Evolutionary conservation across 2,329 filamentous ascomycete genomes (phyloP), one percentile per base, ranked within the genome.

Genomic region (Fusarium sp.): DNA sequence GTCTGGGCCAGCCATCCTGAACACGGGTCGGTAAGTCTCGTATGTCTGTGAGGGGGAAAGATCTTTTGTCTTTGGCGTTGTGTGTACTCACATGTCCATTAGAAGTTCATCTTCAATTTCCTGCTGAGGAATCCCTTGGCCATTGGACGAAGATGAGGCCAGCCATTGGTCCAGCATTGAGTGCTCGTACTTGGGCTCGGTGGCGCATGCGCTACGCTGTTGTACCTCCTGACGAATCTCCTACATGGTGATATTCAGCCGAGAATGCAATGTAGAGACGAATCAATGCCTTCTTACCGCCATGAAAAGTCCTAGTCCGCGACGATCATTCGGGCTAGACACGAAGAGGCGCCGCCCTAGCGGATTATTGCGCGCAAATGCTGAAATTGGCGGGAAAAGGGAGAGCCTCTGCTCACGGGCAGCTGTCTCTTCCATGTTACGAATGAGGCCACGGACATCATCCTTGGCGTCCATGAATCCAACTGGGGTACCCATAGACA

Each of bases 341-440:
- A 57, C 52, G 14, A 57, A 57, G 52, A 57, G 52, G 52, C 27
- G 52, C 4, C 29, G 52, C 52, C 52, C 52, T 2, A 57, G 20
- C 14, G 52, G 52, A 31, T 57, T 57, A 57, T 57, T 57, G n/a
- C 52, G 27, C 31, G 52, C 52, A 35, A 57, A 57, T 31, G 52
- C 52, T 22, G 52, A 35, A 35, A 57, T 34, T 13, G 52, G 52
- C 10, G 52, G 31, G 31, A 57, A 57, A 22, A 57, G 52, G 31
- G 52, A 57, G n/a, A 57, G 29, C 7, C 52, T 31, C 52, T 57
- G 52, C 52, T 57, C n/a, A 22, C 31, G 31, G 29, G 35, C 52
- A 20, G 31, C 31, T 18, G 52, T 57, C 52, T 57, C 31, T 22
- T 57, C 52, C 31, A 57, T 57, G 29, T 57, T 35, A 6, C 20